These are phyloP conservation scores for Trametes polyzona DNA, from an alignment of 1,284 basidiomycete genomes.

Conservation along the genomic window DNA sequence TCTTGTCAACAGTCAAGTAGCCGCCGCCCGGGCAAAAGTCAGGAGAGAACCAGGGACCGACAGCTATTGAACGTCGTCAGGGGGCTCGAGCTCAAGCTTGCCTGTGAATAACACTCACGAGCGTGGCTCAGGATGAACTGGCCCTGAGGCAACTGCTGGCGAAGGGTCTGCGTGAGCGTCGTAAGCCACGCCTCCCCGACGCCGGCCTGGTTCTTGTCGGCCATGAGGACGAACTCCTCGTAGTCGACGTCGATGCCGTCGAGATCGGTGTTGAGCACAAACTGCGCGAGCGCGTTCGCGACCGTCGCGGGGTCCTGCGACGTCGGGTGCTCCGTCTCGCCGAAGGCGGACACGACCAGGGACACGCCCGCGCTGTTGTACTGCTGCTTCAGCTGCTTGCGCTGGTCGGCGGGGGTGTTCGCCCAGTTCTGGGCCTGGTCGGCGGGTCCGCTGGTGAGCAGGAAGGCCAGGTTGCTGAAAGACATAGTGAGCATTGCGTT, in stretches of 20 bases:
- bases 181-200: slow-evolving; percentile 46
- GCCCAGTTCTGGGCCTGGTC: slow-evolving; percentile 15
- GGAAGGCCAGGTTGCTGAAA: slow-evolving; percentile 17
- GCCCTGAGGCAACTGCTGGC: slow-evolving; percentile 37
- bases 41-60: slow-evolving; percentile 17
- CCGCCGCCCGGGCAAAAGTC: slow-evolving; percentile 20
- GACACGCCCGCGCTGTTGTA: slow-evolving; percentile 51
- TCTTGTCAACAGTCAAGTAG: slow-evolving; percentile 23
- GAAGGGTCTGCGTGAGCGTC: slow-evolving; percentile 45
- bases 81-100: neutral
- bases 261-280: slow-evolving; percentile 38
- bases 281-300: slow-evolving; percentile 51
- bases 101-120: slow-evolving; percentile 11
- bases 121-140: slow-evolving; percentile 43
- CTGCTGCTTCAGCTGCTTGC: slow-evolving; percentile 41
- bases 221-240: slow-evolving; percentile 52
- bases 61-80: neutral
- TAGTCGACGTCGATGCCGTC: slow-evolving; percentile 64
- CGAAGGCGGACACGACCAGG: slow-evolving; percentile 53
- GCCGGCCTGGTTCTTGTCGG: slow-evolving; percentile 40
- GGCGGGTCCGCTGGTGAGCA: slow-evolving; percentile 8
- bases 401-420: slow-evolving; percentile 21
- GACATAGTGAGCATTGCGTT: neutral
- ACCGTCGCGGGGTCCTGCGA: slow-evolving; percentile 42
- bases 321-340: slow-evolving; percentile 55